Evolutionary conservation across 352 stramenopile genomes (phyloP).

Genomic region (Elongisporangium senticosum): DNA sequence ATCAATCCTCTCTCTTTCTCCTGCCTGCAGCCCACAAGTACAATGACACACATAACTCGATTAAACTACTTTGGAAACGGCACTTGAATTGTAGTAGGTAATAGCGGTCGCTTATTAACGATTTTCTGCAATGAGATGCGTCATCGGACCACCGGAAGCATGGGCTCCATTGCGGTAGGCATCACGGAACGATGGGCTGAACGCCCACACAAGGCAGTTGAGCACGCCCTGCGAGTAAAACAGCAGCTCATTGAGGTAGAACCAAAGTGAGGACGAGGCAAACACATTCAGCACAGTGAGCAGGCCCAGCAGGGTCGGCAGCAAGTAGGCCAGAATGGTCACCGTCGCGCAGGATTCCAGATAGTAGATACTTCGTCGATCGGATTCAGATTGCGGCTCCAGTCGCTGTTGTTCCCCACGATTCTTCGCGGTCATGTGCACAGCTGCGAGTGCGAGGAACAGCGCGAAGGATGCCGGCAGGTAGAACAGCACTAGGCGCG

Average conservation of each 20-base stretch:
- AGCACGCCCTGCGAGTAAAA: constrained; percentile 63
- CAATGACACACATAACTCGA: too few species aligned
- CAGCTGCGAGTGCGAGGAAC: constrained; percentile 22
- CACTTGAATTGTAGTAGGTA: not conserved
- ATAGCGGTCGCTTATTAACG: not conserved
- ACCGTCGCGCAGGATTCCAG: constrained; percentile 44
- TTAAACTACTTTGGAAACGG: not conserved
- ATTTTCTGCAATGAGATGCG: constrained; percentile 19
- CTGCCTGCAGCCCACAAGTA: too few species aligned
- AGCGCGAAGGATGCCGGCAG: constrained; percentile 37
- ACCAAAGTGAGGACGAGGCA: constrained; percentile 26
- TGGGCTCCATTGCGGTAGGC: constrained; percentile 28
- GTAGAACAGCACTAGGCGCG: constrained; percentile 55
- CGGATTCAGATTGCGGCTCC: constrained; percentile 20
- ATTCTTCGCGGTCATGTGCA: constrained; percentile 24
- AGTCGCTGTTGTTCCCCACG: too few species aligned
- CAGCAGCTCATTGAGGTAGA: constrained; percentile 57
- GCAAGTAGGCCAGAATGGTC: constrained; percentile 28
- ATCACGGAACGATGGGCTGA: constrained; percentile 45
- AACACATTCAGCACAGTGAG: constrained; percentile 28
- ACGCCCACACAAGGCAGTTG: constrained; percentile 53
- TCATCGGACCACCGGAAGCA: constrained; percentile 12
- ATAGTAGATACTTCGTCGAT: constrained; percentile 36
- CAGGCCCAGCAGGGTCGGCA: constrained; percentile 40
- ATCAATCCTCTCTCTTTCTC: too few species aligned